Evolutionary conservation across 352 stramenopile genomes (phyloP).

Genomic region (Pythium biforme): DNA sequence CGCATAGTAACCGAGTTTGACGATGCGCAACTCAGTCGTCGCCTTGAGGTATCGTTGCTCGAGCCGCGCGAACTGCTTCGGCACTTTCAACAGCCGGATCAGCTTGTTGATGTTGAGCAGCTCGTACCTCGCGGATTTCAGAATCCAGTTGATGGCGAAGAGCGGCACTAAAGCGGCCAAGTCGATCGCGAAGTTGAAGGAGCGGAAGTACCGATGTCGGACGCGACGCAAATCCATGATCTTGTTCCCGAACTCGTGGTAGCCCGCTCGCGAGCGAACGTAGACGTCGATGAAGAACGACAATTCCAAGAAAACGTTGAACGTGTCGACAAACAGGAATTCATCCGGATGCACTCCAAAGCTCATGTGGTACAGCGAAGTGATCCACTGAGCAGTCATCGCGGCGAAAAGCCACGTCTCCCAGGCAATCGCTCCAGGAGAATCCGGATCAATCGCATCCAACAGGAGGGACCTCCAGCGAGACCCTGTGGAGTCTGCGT

Average conservation of each 20-base stretch:
- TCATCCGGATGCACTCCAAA: constrained; percentile 32
- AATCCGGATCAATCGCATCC: constrained; percentile 36
- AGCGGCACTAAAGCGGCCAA: constrained; percentile 40
- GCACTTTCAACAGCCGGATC: constrained; percentile 45
- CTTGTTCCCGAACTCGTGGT: constrained; percentile 57
- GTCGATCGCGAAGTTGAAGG: constrained; percentile 38
- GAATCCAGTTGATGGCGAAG: constrained; percentile 39
- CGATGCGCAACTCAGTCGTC: constrained; percentile 41
- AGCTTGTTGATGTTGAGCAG: constrained; percentile 63
- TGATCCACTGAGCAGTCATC: constrained; percentile 45
- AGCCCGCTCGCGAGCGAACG: constrained; percentile 41
- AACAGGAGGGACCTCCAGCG: constrained; percentile 10
- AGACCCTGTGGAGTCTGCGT: background rate
- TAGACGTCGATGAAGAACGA: constrained; percentile 49
- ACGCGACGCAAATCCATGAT: constrained; percentile 44
- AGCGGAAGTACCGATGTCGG: constrained; percentile 37
- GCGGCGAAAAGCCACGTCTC: constrained; percentile 43
- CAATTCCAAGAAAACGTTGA: constrained; percentile 39
- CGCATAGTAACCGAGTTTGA: constrained; percentile 54
- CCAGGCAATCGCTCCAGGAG: constrained; percentile 29
- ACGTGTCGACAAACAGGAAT: constrained; percentile 25
- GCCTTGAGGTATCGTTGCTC: constrained; percentile 46
- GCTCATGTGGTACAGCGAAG: constrained; percentile 41
- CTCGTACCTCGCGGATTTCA: constrained; percentile 30
- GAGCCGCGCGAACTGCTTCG: constrained; percentile 38